A percentile compares a stretch with the other conserved stretches of the same genome.
Evolutionary conservation across 352 stramenopile species (phyloP).

Genomic region (Globisporangium cystogenes): DNA sequence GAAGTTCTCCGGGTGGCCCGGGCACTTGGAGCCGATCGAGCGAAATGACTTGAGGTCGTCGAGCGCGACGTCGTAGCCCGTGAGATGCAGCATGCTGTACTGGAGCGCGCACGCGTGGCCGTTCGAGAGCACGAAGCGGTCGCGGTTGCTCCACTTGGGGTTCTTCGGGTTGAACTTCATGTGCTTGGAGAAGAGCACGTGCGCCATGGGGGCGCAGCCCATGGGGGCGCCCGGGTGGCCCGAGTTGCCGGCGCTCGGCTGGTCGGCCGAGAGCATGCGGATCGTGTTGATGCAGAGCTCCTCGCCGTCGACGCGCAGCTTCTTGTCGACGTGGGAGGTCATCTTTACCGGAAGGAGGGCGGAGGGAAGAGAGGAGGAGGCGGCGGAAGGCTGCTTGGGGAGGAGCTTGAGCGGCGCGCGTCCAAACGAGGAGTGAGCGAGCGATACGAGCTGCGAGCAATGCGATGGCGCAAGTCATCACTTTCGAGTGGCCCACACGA

Average conservation of each 20-base stretch:
- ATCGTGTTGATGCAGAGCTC: slow-evolving; percentile 98
- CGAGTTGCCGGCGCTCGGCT: slow-evolving; percentile 96
- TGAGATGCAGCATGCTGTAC: slow-evolving; percentile 99
- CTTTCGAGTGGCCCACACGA: background rate
- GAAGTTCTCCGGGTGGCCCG: slow-evolving; percentile 98
- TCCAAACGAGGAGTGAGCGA: slow-evolving; percentile 39
- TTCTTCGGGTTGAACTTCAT: slow-evolving; percentile 89
- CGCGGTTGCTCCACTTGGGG: slow-evolving; percentile 91
- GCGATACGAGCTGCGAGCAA: background rate
- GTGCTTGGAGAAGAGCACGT: slow-evolving; percentile 94
- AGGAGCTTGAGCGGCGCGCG: slow-evolving; percentile 30
- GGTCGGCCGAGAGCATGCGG: slow-evolving; percentile 95
- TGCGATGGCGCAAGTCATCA: background rate
- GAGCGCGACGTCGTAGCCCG: slow-evolving; percentile 92
- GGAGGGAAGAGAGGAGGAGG: slow-evolving; percentile 1
- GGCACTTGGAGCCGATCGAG: slow-evolving; percentile 93
- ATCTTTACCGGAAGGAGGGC: slow-evolving; percentile 24
- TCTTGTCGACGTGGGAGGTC: slow-evolving; percentile 79
- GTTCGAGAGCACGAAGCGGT: slow-evolving; percentile 99
- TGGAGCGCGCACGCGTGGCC: slow-evolving; percentile 98
- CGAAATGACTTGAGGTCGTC: slow-evolving; percentile 98
- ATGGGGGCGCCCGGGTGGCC: slow-evolving; percentile 98
- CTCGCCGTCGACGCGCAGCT: slow-evolving; percentile 71
- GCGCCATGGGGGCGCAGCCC: slow-evolving; percentile 98
- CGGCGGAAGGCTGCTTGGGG: slow-evolving; percentile 2